Percentiles rank a stretch among this genome's conserved stretches.
phyloP scores from a whole-genome alignment of 2,329 filamentous ascomycete species.

The Pseudogymnoascus sp. region DNA sequence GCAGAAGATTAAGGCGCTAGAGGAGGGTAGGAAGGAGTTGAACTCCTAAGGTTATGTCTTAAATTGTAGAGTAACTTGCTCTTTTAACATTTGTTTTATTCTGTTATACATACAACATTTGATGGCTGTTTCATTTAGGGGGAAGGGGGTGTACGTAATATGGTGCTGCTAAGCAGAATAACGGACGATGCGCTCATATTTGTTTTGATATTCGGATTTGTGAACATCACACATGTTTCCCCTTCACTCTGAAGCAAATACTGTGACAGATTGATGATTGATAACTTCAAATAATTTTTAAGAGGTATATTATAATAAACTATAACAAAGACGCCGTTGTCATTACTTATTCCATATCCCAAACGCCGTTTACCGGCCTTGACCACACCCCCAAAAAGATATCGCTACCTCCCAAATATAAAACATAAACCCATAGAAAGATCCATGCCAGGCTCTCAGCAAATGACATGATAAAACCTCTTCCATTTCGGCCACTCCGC shows the following conservation, averaged over 20 bases:
- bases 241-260: no score
- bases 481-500: constrained; percentile 70
- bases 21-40: not conserved
- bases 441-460: constrained; percentile 33
- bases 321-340: not conserved
- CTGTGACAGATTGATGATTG: no score
- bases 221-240: no score
- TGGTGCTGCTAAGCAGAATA: no score
- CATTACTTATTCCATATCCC: not conserved
- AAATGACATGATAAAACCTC: constrained; percentile 64
- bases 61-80: not conserved
- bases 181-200: no score
- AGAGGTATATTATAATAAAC: no score
- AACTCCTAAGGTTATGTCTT: not conserved
- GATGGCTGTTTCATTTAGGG: no score
- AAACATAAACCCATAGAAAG: not conserved
- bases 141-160: no score
- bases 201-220: no score
- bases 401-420: not conserved
- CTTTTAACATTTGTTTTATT: not conserved
- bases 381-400: not conserved
- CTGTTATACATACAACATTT: constrained; percentile 10
- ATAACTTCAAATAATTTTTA: no score
- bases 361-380: not conserved
- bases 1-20: not conserved